Evolutionary conservation across 2,329 filamentous ascomycete genomes (phyloP).

Genomic region (Colletotrichum coccodes): DNA sequence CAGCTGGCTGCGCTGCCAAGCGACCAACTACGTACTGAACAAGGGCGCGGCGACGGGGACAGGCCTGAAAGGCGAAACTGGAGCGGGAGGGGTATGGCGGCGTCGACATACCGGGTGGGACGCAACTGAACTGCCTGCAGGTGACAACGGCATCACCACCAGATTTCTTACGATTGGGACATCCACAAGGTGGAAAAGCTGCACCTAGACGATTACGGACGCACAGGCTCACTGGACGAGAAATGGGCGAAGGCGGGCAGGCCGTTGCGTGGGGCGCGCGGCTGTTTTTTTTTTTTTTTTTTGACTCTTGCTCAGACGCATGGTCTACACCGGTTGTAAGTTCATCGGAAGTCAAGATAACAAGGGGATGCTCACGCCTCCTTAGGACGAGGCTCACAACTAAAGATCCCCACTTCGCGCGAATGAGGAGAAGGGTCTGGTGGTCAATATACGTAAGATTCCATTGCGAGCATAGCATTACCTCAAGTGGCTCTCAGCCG

Average conservation of each 20-base stretch:
- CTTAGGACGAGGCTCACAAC: constrained; percentile 13
- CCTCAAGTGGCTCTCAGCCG: background rate
- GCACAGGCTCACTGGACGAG: too few species aligned
- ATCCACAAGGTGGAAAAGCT: too few species aligned
- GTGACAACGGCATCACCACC: too few species aligned
- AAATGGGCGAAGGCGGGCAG: too few species aligned
- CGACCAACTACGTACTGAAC: background rate
- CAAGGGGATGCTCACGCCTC: background rate
- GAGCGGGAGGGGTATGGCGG: background rate
- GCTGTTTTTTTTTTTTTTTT: too few species aligned
- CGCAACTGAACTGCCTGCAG: background rate
- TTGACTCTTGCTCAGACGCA: constrained; percentile 62
- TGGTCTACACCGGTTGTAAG: constrained; percentile 51
- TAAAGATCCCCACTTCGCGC: constrained; percentile 35
- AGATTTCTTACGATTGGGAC: too few species aligned
- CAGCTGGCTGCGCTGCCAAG: constrained; percentile 19
- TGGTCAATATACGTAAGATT: constrained; percentile 58
- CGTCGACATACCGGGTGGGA: background rate
- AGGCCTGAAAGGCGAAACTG: background rate
- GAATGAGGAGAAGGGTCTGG: constrained; percentile 59
- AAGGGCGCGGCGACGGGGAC: background rate
- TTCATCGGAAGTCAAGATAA: background rate
- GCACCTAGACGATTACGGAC: too few species aligned
- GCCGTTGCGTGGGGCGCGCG: too few species aligned
- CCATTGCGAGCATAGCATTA: background rate